phyloP scores from a whole-genome alignment of 1,284 basidiomycete species.

The Heliocybe sulcata region DNA sequence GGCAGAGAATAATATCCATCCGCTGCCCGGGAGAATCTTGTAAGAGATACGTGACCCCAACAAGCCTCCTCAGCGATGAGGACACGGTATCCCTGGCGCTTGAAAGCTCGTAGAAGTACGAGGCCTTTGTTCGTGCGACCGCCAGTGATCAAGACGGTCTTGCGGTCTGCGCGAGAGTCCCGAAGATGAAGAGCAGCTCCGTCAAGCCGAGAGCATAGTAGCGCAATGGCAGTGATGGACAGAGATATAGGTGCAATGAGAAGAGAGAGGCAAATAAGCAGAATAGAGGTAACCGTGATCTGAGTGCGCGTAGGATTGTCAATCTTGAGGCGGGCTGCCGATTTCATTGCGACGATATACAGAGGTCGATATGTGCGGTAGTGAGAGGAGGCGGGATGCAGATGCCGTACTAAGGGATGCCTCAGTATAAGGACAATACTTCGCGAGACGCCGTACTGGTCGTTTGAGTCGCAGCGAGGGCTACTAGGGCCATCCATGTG shows the following conservation, averaged over 20 bases:
- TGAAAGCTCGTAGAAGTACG: slow-evolving; percentile 12
- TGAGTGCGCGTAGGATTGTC: not conserved
- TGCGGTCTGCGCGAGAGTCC: not conserved
- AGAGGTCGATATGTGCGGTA: too few species aligned
- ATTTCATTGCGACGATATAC: not conserved
- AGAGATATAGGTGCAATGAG: not conserved
- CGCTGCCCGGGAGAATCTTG: slow-evolving; percentile 12
- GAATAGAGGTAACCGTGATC: not conserved
- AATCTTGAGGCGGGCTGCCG: not conserved
- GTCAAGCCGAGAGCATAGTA: not conserved
- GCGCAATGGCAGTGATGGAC: not conserved
- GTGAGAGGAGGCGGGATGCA: not conserved
- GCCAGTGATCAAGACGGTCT: slow-evolving; percentile 12
- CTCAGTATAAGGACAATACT: not conserved
- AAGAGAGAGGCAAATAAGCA: not conserved
- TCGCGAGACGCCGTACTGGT: not conserved
- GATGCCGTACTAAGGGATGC: not conserved
- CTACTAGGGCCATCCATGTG: not conserved
- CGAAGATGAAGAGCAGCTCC: not conserved
- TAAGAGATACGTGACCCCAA: slow-evolving; percentile 9
- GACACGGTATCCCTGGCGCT: slow-evolving; percentile 10
- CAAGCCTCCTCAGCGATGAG: slow-evolving; percentile 11
- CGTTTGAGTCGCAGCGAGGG: not conserved
- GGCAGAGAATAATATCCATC: slow-evolving; percentile 10
- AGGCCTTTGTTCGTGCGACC: slow-evolving; percentile 13